Conservation (phyloP, 306 rosid genomes). For the Trifolium dubium region DNA sequence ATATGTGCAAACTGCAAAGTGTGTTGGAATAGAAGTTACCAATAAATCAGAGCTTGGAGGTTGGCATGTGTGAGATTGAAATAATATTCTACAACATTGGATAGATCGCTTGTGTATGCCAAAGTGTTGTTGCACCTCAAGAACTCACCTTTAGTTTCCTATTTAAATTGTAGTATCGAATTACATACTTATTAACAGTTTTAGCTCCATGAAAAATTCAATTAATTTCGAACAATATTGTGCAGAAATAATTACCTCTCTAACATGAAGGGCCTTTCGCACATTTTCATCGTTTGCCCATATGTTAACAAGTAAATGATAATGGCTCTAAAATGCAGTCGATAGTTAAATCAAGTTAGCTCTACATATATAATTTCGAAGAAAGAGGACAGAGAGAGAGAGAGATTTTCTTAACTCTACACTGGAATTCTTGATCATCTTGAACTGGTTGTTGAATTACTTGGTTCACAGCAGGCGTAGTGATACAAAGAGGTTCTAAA, state of each 20-base stretch:
- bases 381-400: neutral
- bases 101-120: neutral
- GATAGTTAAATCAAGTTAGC: conserved; percentile 24
- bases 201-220: conserved; percentile 14
- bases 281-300: conserved; percentile 57
- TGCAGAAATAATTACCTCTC: conserved; percentile 46
- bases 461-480: conserved; percentile 36
- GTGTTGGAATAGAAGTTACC: conserved; percentile 20
- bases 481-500: conserved; percentile 48
- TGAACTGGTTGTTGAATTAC: conserved; percentile 12
- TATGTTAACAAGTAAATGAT: conserved; percentile 32
- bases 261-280: conserved; percentile 44
- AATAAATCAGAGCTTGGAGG: conserved; percentile 44
- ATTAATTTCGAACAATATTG: conserved; percentile 7
- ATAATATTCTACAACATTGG: conserved; percentile 9
- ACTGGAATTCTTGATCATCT: conserved; percentile 26
- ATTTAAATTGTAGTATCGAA: neutral
- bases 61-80: conserved; percentile 42
- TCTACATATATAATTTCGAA: neutral
- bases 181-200: neutral
- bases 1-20: neutral
- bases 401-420: conserved; percentile 42
- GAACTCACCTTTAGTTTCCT: conserved; percentile 50
- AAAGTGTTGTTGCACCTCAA: conserved; percentile 47
- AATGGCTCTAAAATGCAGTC: conserved; percentile 32